Evolutionary conservation across 208 protist species (phyloP).

Genomic region (Eutreptiella sp.): DNA sequence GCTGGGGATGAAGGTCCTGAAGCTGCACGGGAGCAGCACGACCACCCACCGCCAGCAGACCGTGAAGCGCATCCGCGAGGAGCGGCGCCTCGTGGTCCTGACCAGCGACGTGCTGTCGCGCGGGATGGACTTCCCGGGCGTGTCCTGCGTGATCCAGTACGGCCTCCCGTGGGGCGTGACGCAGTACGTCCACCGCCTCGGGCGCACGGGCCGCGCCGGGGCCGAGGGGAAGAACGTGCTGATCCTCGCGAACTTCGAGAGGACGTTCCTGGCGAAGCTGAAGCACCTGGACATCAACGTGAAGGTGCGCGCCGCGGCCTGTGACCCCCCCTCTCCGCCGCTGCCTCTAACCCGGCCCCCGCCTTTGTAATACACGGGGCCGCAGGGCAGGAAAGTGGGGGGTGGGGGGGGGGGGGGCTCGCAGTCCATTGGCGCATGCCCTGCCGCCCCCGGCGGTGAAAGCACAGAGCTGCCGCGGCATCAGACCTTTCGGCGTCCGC

Average conservation of each 20-base stretch:
- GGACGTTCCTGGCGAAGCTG: constrained; percentile 5
- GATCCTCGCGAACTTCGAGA: constrained; percentile 1
- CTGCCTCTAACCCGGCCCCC: too few species aligned
- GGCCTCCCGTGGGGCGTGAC: constrained; percentile 30
- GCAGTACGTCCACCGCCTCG: constrained; percentile 54
- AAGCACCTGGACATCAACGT: too few species aligned
- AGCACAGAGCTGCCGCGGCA: too few species aligned
- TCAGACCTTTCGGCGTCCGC: too few species aligned
- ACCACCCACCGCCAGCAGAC: constrained; percentile 41
- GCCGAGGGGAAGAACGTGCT: neutral
- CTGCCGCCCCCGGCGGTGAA: too few species aligned
- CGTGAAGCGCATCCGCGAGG: constrained; percentile 39
- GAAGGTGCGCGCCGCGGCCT: too few species aligned
- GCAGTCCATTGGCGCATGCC: too few species aligned
- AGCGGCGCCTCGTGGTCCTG: constrained; percentile 37
- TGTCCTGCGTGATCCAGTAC: constrained; percentile 49
- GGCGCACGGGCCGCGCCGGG: constrained; percentile 43
- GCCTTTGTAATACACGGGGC: too few species aligned
- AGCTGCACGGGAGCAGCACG: constrained; percentile 46
- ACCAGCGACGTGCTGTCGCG: constrained; percentile 51
- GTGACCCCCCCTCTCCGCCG: too few species aligned
- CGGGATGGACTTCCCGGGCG: constrained; percentile 54
- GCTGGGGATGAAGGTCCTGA: constrained; percentile 26
- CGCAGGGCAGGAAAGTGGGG: too few species aligned
- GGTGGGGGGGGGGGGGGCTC: too few species aligned